Evolutionary conservation across 2,329 filamentous ascomycete genomes (phyloP).

Genomic region (Paecilomyces sp.): DNA sequence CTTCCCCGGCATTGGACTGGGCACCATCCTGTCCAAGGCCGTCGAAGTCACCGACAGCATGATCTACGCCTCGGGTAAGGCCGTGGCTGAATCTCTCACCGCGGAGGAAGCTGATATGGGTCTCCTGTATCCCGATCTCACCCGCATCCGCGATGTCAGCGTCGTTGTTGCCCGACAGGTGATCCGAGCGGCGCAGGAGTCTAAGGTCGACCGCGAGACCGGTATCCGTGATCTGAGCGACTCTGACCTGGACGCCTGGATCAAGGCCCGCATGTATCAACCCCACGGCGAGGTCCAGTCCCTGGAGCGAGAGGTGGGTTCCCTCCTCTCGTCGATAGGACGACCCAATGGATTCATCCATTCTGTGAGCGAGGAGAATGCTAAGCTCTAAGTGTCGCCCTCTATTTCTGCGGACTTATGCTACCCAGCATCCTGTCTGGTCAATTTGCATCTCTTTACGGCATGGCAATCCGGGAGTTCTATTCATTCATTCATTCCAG

Average conservation of each 20-base stretch:
- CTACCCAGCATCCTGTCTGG: background rate
- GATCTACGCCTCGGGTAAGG: conserved; percentile 89
- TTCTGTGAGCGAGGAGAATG: conserved; percentile 5
- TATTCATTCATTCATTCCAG: background rate
- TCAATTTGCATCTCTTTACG: background rate
- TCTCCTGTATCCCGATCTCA: conserved; percentile 84
- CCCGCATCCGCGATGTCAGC: conserved; percentile 85
- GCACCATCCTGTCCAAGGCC: conserved; percentile 84
- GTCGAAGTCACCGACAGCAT: conserved; percentile 85
- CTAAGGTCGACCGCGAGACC: conserved; percentile 57
- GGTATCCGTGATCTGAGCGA: conserved; percentile 37
- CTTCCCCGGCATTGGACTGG: conserved; percentile 92
- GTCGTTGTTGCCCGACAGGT: conserved; percentile 82
- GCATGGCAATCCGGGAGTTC: background rate
- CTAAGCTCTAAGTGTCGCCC: conserved; percentile 6
- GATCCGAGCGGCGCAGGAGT: conserved; percentile 82
- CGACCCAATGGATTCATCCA: conserved; percentile 6
- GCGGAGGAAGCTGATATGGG: conserved; percentile 74
- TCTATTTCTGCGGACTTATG: background rate
- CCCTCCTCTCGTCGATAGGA: conserved; percentile 28
- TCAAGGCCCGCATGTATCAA: conserved; percentile 44
- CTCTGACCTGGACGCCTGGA: conserved; percentile 38
- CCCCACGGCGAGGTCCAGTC: conserved; percentile 40
- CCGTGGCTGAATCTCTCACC: conserved; percentile 70
- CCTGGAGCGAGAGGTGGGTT: conserved; percentile 40